These are phyloP conservation scores for Scytalidium sp. DNA, from an alignment of 2,329 filamentous ascomycete genomes.

Conservation along the genomic window DNA sequence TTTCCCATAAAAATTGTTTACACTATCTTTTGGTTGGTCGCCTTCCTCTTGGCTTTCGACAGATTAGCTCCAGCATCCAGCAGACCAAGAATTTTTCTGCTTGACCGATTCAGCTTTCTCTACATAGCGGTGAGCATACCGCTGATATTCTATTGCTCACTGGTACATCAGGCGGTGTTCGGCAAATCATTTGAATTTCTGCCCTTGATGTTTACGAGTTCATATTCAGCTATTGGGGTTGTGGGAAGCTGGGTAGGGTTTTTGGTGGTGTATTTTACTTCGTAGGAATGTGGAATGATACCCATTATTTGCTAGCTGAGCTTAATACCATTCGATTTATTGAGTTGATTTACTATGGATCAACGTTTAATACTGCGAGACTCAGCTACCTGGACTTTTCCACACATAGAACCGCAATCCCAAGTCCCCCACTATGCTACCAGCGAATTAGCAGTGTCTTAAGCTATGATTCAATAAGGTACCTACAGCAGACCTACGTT, in stretches of 20 bases:
- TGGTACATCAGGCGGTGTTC: conserved; percentile 81
- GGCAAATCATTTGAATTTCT: conserved; percentile 83
- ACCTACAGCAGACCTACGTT: no score
- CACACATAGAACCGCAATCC: no score
- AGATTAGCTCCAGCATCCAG: conserved; percentile 79
- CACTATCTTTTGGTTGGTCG: conserved; percentile 85
- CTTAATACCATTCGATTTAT: no score
- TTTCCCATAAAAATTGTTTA: conserved; percentile 94
- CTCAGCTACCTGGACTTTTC: no score
- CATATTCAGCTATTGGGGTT: conserved; percentile 91
- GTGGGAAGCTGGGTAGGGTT: conserved; percentile 95
- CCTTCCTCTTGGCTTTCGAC: conserved; percentile 85
- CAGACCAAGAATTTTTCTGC: conserved; percentile 77
- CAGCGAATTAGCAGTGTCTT: no score
- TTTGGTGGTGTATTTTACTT: conserved; percentile 81
- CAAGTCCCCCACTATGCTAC: no score
- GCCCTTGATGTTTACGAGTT: conserved; percentile 95
- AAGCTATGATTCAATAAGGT: no score
- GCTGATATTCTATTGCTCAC: conserved; percentile 81
- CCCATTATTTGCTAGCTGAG: background rate
- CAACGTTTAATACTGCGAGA: no score
- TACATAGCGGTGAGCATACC: conserved; percentile 91
- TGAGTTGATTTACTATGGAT: no score
- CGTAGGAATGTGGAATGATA: conserved; percentile 5
- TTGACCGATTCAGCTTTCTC: conserved; percentile 85